These are phyloP conservation scores for Graphiopsis chlorocephala DNA, from an alignment of 2,329 filamentous ascomycete species.

Conservation along the genomic window DNA sequence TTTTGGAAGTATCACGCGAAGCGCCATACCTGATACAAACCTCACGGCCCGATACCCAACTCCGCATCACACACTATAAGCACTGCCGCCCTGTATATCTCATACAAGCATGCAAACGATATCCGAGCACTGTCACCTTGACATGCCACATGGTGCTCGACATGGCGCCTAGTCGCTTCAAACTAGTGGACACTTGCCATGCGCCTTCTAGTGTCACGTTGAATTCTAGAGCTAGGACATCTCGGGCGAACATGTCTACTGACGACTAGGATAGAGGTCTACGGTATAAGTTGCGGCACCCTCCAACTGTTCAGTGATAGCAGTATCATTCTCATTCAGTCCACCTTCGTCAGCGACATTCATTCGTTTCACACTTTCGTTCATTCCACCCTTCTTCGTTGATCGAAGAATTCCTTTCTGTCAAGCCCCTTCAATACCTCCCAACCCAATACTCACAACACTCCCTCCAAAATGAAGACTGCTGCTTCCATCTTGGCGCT, in stretches of 20 bases:
- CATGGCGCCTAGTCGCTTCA: conserved; percentile 5
- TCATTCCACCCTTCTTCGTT: conserved; percentile 13
- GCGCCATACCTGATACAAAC: not conserved
- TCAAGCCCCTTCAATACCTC: not conserved
- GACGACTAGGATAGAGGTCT: not conserved
- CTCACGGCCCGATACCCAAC: not conserved
- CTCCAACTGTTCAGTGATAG: not conserved
- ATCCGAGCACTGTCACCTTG: not conserved
- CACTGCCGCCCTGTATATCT: conserved; percentile 6
- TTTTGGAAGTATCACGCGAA: not conserved
- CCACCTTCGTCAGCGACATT: conserved; percentile 2
- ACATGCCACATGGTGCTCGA: not conserved
- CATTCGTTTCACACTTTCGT: conserved; percentile 10
- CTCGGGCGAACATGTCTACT: not conserved
- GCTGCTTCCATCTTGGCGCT: conserved; percentile 28
- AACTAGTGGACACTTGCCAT: conserved; percentile 5
- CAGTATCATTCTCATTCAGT: conserved; percentile 1
- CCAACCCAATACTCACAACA: not conserved
- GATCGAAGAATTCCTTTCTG: conserved; percentile 11
- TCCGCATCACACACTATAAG: not conserved
- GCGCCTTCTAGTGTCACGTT: not conserved
- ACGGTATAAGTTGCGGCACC: not conserved
- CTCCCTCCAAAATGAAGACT: conserved; percentile 36
- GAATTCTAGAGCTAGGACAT: not conserved
- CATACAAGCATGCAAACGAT: not conserved